These are phyloP conservation scores for Macroventuria anomochaeta DNA, from an alignment of 2,329 filamentous ascomycete genomes.

Conservation along the genomic window DNA sequence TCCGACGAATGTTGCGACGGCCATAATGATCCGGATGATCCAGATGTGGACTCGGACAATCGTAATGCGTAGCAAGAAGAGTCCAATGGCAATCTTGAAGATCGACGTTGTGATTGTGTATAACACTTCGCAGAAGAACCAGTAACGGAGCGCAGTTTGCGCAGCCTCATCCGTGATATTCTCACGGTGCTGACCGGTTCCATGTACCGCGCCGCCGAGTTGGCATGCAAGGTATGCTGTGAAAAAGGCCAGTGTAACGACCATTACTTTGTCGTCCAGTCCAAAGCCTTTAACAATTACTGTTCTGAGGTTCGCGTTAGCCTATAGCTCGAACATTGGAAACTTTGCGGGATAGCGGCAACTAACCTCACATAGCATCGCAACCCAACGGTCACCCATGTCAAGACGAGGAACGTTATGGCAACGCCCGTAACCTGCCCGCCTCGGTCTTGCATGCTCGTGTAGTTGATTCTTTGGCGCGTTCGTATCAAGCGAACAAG, in stretches of 20 bases:
- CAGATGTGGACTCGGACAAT: constrained; percentile 51
- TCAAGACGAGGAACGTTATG: constrained; percentile 46
- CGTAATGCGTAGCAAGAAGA: constrained; percentile 61
- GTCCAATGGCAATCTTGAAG: constrained; percentile 58
- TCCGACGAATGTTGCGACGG: constrained; percentile 53
- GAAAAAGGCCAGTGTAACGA: constrained; percentile 47
- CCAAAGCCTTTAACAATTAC: constrained; percentile 49
- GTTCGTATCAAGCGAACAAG: background rate
- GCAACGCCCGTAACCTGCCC: constrained; percentile 38
- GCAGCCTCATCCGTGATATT: constrained; percentile 39
- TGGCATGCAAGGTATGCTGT: constrained; percentile 41
- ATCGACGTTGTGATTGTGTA: constrained; percentile 58
- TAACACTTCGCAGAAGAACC: constrained; percentile 62
- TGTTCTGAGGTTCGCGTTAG: constrained; percentile 19
- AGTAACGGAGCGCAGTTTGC: constrained; percentile 46
- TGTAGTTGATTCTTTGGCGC: constrained; percentile 2
- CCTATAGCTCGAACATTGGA: constrained; percentile 8
- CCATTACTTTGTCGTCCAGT: constrained; percentile 50
- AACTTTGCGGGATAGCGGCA: constrained; percentile 1
- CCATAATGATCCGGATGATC: constrained; percentile 56
- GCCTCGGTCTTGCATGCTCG: constrained; percentile 35
- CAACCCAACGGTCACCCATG: constrained; percentile 48
- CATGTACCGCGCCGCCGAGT: constrained; percentile 47
- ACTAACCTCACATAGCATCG: constrained; percentile 47
- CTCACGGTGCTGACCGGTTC: constrained; percentile 45